A percentile compares a stretch with the other conserved stretches of the same genome.
phyloP scores from a whole-genome alignment of 345 rosid species.

The Eucalyptus brandiana region DNA sequence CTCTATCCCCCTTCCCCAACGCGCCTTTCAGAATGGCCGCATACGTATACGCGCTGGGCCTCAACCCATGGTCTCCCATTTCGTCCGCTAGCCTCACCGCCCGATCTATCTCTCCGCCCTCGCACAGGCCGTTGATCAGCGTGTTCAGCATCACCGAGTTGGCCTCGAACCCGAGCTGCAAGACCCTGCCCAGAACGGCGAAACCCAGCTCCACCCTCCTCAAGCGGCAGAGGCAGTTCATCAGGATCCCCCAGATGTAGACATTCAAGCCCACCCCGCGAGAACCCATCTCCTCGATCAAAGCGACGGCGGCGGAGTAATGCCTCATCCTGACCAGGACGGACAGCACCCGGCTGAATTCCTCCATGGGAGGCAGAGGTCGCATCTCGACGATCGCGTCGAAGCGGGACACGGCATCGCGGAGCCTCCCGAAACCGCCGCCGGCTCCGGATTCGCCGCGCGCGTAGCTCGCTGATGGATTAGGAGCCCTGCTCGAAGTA shows the following conservation, averaged over 20 bases:
- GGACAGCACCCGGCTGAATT: background rate
- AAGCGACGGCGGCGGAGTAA: background rate
- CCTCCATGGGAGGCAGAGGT: background rate
- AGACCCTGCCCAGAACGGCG: background rate
- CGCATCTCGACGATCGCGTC: background rate
- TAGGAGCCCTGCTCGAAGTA: background rate
- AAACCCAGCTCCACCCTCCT: background rate
- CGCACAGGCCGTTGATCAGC: background rate
- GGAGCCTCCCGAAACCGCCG: background rate
- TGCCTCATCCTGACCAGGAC: background rate
- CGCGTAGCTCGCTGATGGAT: background rate
- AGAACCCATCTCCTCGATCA: background rate
- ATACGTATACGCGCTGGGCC: background rate
- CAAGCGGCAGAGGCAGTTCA: background rate
- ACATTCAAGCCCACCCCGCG: background rate
- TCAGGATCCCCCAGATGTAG: background rate
- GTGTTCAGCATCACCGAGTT: background rate
- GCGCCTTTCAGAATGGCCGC: background rate
- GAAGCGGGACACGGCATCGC: background rate
- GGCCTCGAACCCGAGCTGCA: background rate
- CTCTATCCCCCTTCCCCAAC: background rate
- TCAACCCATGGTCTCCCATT: background rate
- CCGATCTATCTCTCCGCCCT: background rate
- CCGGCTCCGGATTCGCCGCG: background rate
- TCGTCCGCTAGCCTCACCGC: background rate